Evolutionary conservation across 2,329 filamentous ascomycete genomes (phyloP), one percentile per base, ranked within the genome.

Genomic region (Trichophyton benhamiae): DNA sequence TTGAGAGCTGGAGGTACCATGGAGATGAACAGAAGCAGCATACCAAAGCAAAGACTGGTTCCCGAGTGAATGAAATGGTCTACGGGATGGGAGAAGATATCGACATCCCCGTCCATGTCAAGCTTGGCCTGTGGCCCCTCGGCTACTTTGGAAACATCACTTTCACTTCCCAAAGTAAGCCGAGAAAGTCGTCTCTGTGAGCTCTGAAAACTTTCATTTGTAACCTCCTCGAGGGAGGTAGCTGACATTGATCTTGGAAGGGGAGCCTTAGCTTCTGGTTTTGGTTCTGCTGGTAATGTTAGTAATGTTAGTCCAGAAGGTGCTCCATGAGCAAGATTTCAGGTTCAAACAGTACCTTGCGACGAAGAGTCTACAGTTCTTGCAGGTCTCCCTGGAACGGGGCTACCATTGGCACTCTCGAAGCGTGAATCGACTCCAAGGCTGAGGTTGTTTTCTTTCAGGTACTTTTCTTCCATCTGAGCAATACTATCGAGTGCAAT

Each of bases 11-110:
- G 94, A 0, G 94, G 95, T 0, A 97, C 85, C 77, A 97, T 87
- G 11, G 90, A 95, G n/a, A 97, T 85, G 60, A 97, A 80, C 0
- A 97, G 80, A 13, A 95, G 81, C 0, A 97, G 77, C 36, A 95
- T 82, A 2, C 94, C 94, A 68, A 91, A 96, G 73, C 91, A 96
- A 73, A 96, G 87, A 70, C 88, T 94, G 3, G 86, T 84, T 8
- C 91, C 92, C 0, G 89, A 91, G 72, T 96, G 90, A 42, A 96
- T 86, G 71, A 96, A 99, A 22, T 87, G 76, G 72, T 97, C 92
- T 17, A 92, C 83, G 0, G 88, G 85, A 63, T 91, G 85, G 42
- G 82, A 84, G 66, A 92, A 87, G 1, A 85, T 76, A 3, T 84
- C 80, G 0, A 83, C 82, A 63, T 87, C 76, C 36, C 82, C 58